Base-by-base conservation (phyloP, 176 grass and related monocot genomes). In the Aegilops umbellulata region DNA sequence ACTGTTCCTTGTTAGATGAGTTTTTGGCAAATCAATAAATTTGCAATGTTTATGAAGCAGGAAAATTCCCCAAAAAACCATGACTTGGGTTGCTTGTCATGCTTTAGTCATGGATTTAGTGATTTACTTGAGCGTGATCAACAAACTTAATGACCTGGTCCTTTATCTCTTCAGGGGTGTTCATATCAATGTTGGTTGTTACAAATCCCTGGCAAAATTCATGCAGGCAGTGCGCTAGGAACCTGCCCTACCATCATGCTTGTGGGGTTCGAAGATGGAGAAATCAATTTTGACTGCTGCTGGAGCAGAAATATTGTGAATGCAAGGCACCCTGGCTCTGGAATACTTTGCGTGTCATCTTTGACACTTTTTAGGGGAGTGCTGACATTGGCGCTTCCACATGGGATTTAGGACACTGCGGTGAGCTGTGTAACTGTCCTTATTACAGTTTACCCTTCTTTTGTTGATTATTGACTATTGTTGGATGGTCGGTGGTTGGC, bases 101-200 rank as follows among this genome's bases (percentile, higher is more conserved):
- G 30, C 25, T 76, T 46, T 49, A 69, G 34, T 30, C 3, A 64
- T 23, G 60, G 8, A 53, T 35, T 82, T 77, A 57, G 2, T 20
- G 13, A 41, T 35, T 82, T 71, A 57, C 4, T 20, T 35, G 5
- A 34, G 41, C 73, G 47, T 42, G 51, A 26, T 2, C 6, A 65
- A 77, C 29, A 82, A 78, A 46, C 78, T 80, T 46, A 88, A 53
- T 7, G 10, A 12, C 35, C 65, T 82, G 53, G 65, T 53, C 10
- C 11, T 71, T 65, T 65, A n/a, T 84, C 76, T 91, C 14, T 91
- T 62, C 49, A 91, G 90, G 86, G 71, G 70, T 88, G 71, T 64
- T 72, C 31, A 88, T 76, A 51, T 64, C 77, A 85, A 26, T 68
- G 74, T 34, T 81, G 39, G 10, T 60, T 49, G 26, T 73, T 55